Percentiles rank a stretch among this genome's conserved stretches.
These are phyloP conservation scores for Suhomyces sp. DNA, from an alignment of 805 yeast species.

Conservation along the genomic window DNA sequence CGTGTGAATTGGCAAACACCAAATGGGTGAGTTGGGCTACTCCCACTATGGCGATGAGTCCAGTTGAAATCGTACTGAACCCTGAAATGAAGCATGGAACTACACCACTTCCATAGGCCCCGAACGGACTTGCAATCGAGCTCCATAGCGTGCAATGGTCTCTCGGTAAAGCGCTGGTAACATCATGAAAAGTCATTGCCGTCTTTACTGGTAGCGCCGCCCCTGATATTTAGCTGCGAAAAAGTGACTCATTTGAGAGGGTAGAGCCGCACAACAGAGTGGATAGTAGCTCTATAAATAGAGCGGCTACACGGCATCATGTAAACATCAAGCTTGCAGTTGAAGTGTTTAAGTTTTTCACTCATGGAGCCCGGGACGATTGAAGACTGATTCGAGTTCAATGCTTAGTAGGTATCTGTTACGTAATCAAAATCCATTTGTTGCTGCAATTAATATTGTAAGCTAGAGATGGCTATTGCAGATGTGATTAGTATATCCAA, in stretches of 20 bases:
- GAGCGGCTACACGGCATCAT: not conserved
- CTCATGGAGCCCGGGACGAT: too few relatives aligned
- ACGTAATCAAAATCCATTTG: not conserved
- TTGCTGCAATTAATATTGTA: not conserved
- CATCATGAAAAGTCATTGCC: not conserved
- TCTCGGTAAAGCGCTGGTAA: not conserved
- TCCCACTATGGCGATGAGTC: conserved; percentile 1
- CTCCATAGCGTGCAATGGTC: conserved; percentile 4
- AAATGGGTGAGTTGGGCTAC: conserved; percentile 3
- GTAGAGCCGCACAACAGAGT: not conserved
- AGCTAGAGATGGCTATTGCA: not conserved
- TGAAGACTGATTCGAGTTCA: too few relatives aligned
- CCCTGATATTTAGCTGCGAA: not conserved
- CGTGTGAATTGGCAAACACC: conserved; percentile 14
- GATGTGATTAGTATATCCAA: conserved; percentile 33
- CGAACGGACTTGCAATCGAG: conserved; percentile 14
- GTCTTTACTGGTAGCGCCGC: not conserved
- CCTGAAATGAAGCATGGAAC: conserved; percentile 18
- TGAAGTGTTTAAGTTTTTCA: not conserved
- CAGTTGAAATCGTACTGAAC: not conserved
- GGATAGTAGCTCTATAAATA: not conserved
- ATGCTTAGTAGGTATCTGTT: too few relatives aligned
- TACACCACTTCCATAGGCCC: conserved; percentile 13
- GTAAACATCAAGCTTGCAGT: not conserved
- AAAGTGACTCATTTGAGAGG: not conserved